Evolutionary conservation across 371 early-diverging fungal genomes (phyloP), one percentile per base, ranked within the genome.

Genomic region (Mucor irregularis): DNA sequence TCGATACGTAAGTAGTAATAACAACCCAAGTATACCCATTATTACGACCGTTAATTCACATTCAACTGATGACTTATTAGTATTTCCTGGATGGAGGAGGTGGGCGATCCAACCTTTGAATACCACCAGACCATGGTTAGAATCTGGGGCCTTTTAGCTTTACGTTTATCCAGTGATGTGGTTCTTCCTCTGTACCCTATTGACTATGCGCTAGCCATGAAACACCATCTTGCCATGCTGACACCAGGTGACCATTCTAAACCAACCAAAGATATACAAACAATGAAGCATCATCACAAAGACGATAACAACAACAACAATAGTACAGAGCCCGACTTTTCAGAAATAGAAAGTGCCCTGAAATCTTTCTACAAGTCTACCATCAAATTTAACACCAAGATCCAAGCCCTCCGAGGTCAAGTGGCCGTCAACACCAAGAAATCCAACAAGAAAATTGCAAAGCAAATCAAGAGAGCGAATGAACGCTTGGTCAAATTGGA

Each of bases 31-130:
- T 74, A 83, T 88, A 79, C n/a, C n/a, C n/a, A n/a, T n/a, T n/a
- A n/a, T n/a, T n/a, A n/a, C n/a, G n/a, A n/a, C n/a, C n/a, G n/a
- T n/a, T n/a, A n/a, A n/a, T n/a, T n/a, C n/a, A n/a, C n/a, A n/a
- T n/a, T n/a, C n/a, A n/a, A n/a, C n/a, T n/a, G n/a, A n/a, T n/a
- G n/a, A n/a, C n/a, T n/a, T n/a, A n/a, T n/a, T 21, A 73, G 17
- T 7, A 40, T 57, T 26, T 13, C 35, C 45, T 82, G 85, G 74
- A 84, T 88, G 81, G 64, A 70, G 17, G 67, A 80, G 44, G 81
- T 75, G 60, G 76, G 82, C 14, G 86, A 88, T 53, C 83, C 87
- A 1, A 62, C 62, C 1, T 83, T 78, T 61, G 58, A 75, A 37
- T 84, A 85, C 42, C 84, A 88, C 61, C 66, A 66, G 47, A 70